These are phyloP conservation scores for Magnaporthales sp. DNA, from an alignment of 2,329 filamentous ascomycete genomes.

Conservation along the genomic window DNA sequence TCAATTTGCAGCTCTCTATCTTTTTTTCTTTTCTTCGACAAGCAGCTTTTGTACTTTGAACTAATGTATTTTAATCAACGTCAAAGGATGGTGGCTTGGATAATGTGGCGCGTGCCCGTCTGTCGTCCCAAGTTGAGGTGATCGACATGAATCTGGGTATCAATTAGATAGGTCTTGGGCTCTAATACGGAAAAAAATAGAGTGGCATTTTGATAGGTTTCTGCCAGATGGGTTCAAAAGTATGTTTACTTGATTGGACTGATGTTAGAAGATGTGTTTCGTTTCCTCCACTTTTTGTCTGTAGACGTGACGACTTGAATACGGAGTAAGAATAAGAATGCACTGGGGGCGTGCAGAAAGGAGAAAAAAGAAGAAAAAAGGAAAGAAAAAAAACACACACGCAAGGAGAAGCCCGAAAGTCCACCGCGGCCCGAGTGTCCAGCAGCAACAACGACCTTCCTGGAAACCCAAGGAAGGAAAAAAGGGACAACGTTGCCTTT, in stretches of 20 bases:
- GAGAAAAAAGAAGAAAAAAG: background rate
- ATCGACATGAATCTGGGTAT: background rate
- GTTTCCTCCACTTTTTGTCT: background rate
- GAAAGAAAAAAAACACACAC: background rate
- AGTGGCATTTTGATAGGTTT: background rate
- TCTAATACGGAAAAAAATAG: background rate
- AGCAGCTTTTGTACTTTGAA: background rate
- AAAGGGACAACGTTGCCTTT: background rate
- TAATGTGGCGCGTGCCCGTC: background rate
- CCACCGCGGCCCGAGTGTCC: background rate
- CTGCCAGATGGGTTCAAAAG: background rate
- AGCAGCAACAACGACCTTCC: background rate
- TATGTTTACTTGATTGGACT: background rate
- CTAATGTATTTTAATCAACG: background rate
- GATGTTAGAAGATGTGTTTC: background rate
- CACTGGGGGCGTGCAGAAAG: background rate
- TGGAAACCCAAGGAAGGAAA: background rate
- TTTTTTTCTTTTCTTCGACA: too few species aligned
- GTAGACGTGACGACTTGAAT: background rate
- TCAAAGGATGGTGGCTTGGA: background rate
- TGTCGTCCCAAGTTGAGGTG: background rate
- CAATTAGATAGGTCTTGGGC: background rate
- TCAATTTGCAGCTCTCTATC: too few species aligned
- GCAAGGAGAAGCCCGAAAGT: background rate
- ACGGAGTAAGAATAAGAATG: background rate